Percentiles rank a stretch among this genome's conserved stretches.
phyloP scores from a whole-genome alignment of 176 grass and related monocot genomes.

The Echinochloa phyllopogon region DNA sequence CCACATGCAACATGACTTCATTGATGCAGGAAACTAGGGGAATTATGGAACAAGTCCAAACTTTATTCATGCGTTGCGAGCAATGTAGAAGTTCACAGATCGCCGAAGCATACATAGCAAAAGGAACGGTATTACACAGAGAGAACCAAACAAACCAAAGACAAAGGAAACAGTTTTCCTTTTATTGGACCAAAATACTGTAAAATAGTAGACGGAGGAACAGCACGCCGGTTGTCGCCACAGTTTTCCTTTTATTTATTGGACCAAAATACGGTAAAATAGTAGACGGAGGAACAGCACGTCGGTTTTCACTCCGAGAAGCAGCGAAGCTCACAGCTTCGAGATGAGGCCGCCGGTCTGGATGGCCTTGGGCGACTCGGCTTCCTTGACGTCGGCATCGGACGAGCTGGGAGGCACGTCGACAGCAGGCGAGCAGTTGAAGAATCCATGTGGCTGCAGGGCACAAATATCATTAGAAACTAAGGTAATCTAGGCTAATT shows the following conservation, averaged over 20 bases:
- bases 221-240: neutral
- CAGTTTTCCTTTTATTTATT: neutral
- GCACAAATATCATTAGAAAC: neutral
- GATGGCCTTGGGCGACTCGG: constrained; percentile 68
- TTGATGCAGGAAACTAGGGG: no score
- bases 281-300: constrained; percentile 10
- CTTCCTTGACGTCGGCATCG: constrained; percentile 81
- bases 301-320: neutral
- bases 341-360: constrained; percentile 69
- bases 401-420: constrained; percentile 79
- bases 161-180: neutral
- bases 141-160: neutral
- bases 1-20: no score
- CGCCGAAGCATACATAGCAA: neutral
- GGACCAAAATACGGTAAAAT: neutral
- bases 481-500: neutral
- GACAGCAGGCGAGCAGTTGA: constrained; percentile 94
- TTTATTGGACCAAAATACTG: constrained; percentile 18
- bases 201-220: constrained; percentile 12
- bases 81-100: neutral
- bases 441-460: constrained; percentile 95
- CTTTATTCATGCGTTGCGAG: neutral
- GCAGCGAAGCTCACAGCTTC: constrained; percentile 65
- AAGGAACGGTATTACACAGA: neutral
- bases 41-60: constrained; percentile 6